These are phyloP conservation scores for Aureobasidium lini DNA, from an alignment of 2,329 filamentous ascomycete genomes.

Conservation along the genomic window DNA sequence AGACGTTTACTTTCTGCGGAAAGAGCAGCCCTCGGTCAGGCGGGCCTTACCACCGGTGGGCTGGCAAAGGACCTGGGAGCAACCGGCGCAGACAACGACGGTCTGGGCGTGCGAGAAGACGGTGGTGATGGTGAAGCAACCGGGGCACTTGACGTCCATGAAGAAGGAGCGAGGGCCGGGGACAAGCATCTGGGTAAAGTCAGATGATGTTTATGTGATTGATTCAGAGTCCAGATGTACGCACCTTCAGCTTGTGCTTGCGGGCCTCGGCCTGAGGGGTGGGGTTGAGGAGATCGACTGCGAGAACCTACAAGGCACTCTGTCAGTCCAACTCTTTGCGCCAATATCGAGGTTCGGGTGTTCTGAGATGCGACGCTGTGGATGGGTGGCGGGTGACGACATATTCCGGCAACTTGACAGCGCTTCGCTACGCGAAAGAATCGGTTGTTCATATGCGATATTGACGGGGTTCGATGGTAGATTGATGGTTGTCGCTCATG, in stretches of 20 bases:
- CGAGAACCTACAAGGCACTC: slow-evolving; percentile 74
- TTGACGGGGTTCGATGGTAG: background rate
- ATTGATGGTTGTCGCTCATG: slow-evolving; percentile 9
- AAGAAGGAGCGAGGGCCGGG: slow-evolving; percentile 98
- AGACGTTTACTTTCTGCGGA: slow-evolving; percentile 95
- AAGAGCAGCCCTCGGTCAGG: slow-evolving; percentile 99
- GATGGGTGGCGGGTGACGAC: background rate
- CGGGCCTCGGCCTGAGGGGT: slow-evolving; percentile 93
- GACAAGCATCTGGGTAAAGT: slow-evolving; percentile 53
- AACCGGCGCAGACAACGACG: slow-evolving; percentile 99
- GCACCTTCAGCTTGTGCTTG: slow-evolving; percentile 99
- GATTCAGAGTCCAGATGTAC: slow-evolving; percentile 22
- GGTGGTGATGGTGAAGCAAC: slow-evolving; percentile 99
- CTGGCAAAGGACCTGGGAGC: slow-evolving; percentile 99
- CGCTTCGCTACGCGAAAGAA: background rate
- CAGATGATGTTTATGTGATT: slow-evolving; percentile 9
- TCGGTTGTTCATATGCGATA: background rate
- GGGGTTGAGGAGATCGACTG: slow-evolving; percentile 99
- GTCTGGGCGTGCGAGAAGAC: slow-evolving; percentile 99
- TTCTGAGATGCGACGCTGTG: slow-evolving; percentile 1
- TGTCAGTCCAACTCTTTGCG: slow-evolving; percentile 9
- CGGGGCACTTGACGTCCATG: slow-evolving; percentile 99
- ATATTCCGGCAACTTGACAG: background rate
- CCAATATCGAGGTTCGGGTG: background rate
- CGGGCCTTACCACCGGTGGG: slow-evolving; percentile 98